Evolutionary conservation across 2,329 filamentous ascomycete genomes (phyloP).

Genomic region (Colletotrichum spinosum): DNA sequence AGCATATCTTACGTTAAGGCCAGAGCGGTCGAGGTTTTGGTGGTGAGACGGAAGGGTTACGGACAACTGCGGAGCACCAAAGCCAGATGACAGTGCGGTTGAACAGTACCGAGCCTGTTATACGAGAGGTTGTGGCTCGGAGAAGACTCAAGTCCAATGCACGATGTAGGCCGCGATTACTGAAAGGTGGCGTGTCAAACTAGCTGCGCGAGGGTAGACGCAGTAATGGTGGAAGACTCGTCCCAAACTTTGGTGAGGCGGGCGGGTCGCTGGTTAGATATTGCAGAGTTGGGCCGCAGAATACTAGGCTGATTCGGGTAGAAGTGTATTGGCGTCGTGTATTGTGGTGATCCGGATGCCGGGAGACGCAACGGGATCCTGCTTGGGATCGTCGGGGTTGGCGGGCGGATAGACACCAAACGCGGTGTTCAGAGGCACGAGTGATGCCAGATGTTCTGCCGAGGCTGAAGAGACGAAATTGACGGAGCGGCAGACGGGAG

Average conservation of each 20-base stretch:
- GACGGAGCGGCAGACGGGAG: conserved; percentile 8
- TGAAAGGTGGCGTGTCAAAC: conserved; percentile 28
- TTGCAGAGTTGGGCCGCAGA: conserved; percentile 18
- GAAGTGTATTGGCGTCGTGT: background rate
- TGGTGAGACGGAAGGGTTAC: conserved; percentile 8
- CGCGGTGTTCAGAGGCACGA: conserved; percentile 14
- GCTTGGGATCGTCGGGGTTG: conserved; percentile 21
- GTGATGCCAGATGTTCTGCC: conserved; percentile 8
- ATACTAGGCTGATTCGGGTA: conserved; percentile 4
- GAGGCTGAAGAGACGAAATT: conserved; percentile 30
- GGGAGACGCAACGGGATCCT: conserved; percentile 25
- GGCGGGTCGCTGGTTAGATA: conserved; percentile 32
- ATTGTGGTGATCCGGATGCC: conserved; percentile 10
- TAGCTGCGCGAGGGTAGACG: conserved; percentile 31
- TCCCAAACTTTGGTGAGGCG: conserved; percentile 23
- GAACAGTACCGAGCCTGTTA: conserved; percentile 3
- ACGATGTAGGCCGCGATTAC: conserved; percentile 6
- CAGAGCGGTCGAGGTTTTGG: conserved; percentile 4
- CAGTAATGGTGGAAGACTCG: conserved; percentile 23
- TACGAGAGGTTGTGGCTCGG: conserved; percentile 14
- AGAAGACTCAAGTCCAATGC: conserved; percentile 8
- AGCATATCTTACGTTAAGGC: conserved; percentile 12
- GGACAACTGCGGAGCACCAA: conserved; percentile 5
- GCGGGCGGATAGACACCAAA: conserved; percentile 19
- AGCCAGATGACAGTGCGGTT: conserved; percentile 20